These are phyloP conservation scores for Podosphaera xanthii DNA, from an alignment of 2,329 filamentous ascomycete genomes.

Conservation along the genomic window DNA sequence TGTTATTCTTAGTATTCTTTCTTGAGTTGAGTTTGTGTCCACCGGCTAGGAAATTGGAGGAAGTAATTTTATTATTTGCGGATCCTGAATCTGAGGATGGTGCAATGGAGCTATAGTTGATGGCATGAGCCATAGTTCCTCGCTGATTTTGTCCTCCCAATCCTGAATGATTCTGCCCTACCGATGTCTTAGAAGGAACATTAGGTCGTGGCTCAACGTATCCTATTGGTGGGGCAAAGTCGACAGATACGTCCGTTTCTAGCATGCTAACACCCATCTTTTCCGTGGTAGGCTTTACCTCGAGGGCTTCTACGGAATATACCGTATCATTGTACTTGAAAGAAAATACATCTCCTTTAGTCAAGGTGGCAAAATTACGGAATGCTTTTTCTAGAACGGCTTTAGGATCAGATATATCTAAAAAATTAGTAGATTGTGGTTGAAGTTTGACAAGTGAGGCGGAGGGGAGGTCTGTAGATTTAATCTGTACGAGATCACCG, in stretches of 20 bases:
- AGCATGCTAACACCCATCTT: conserved; percentile 82
- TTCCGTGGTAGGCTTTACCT: conserved; percentile 67
- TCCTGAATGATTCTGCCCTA: conserved; percentile 47
- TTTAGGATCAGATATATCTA: conserved; percentile 93
- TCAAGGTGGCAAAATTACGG: conserved; percentile 82
- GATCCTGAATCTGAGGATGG: conserved; percentile 47
- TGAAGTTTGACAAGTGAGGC: conserved; percentile 91
- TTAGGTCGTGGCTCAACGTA: conserved; percentile 65
- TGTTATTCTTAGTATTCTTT: conserved; percentile 54
- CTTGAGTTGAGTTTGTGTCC: conserved; percentile 69
- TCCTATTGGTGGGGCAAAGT: conserved; percentile 82
- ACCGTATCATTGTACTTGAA: conserved; percentile 91
- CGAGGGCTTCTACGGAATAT: conserved; percentile 80
- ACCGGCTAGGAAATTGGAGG: conserved; percentile 57
- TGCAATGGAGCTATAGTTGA: conserved; percentile 83
- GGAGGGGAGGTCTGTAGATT: conserved; percentile 76
- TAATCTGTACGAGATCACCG: conserved; percentile 84
- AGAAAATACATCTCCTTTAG: conserved; percentile 82
- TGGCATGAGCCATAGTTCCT: conserved; percentile 91
- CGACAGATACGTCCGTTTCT: conserved; percentile 88
- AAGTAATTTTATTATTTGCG: conserved; percentile 34
- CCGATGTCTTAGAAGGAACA: conserved; percentile 55
- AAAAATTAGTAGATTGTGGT: conserved; percentile 76
- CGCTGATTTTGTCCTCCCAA: conserved; percentile 62
- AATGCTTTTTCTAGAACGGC: conserved; percentile 93